phyloP scores from a whole-genome alignment of 352 stramenopile genomes.

The Sclerospora graminicola region DNA sequence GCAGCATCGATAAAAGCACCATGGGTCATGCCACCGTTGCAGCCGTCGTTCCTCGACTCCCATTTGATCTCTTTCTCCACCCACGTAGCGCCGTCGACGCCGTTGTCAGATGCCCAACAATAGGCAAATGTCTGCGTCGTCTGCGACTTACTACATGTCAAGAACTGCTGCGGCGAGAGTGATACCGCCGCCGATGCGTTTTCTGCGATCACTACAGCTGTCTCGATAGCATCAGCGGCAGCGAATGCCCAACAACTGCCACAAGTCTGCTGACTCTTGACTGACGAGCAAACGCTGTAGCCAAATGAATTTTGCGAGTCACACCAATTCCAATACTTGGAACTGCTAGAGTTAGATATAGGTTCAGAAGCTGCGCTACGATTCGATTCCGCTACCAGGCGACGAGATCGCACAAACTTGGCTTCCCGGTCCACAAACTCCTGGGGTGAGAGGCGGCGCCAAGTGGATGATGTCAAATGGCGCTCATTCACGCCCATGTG shows the following conservation, averaged over 20 bases:
- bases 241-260: constrained; percentile 79
- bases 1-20: constrained; percentile 66
- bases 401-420: constrained; percentile 19
- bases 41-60: constrained; percentile 70
- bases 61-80: constrained; percentile 54
- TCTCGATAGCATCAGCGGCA: constrained; percentile 68
- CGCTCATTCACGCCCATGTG: constrained; percentile 55
- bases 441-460: constrained; percentile 36
- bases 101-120: constrained; percentile 45
- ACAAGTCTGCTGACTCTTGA: constrained; percentile 79
- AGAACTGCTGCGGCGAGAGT: constrained; percentile 69
- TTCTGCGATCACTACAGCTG: constrained; percentile 52
- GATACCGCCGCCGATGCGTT: constrained; percentile 47
- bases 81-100: constrained; percentile 40
- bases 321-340: constrained; percentile 61
- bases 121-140: constrained; percentile 68
- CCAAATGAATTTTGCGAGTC: constrained; percentile 47
- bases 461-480: constrained; percentile 35
- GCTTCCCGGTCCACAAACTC: constrained; percentile 52
- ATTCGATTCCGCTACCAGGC: constrained; percentile 14
- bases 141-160: constrained; percentile 53
- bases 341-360: constrained; percentile 13
- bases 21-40: constrained; percentile 74
- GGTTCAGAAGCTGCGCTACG: constrained; percentile 1
- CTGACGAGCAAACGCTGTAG: constrained; percentile 52